Percentiles rank a stretch among this genome's conserved stretches.
These are phyloP conservation scores for Claviceps lovelessii DNA, from an alignment of 2,329 filamentous ascomycete genomes.

Conservation along the genomic window DNA sequence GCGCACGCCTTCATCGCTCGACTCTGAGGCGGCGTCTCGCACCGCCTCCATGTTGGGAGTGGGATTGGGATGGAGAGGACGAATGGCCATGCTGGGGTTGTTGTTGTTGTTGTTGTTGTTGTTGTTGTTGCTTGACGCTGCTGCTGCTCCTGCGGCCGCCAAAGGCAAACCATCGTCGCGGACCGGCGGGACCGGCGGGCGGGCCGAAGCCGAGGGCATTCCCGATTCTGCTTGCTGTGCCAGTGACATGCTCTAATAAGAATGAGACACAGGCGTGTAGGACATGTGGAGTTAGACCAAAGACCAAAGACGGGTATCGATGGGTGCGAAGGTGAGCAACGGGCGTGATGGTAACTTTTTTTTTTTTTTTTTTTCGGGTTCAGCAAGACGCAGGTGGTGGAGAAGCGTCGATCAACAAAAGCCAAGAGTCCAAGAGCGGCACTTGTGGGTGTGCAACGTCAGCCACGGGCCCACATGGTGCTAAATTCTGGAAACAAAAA, in stretches of 20 bases:
- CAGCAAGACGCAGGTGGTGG: neutral
- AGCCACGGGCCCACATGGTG: neutral
- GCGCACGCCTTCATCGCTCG: conserved; percentile 22
- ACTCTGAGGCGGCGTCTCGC: conserved; percentile 17
- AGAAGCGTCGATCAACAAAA: neutral
- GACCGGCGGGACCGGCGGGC: neutral
- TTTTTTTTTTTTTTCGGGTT: no score
- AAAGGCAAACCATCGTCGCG: neutral
- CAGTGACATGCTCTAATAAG: conserved; percentile 2
- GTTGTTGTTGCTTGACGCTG: neutral
- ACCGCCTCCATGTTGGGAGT: neutral
- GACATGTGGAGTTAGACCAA: neutral
- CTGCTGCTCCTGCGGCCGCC: neutral
- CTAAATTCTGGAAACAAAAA: no score
- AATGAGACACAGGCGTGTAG: neutral
- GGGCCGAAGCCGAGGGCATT: neutral
- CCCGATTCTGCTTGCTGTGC: neutral
- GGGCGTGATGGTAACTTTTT: neutral
- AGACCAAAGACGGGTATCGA: neutral
- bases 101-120: neutral
- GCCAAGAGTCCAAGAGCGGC: neutral
- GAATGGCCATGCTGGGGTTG: neutral
- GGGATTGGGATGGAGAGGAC: neutral
- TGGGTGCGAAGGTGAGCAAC: neutral
- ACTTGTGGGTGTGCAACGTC: no score